Evolutionary conservation across 768 basidiomycete genomes (phyloP), one percentile per base, ranked within the genome.

Genomic region (Psilocybe cyanescens): DNA sequence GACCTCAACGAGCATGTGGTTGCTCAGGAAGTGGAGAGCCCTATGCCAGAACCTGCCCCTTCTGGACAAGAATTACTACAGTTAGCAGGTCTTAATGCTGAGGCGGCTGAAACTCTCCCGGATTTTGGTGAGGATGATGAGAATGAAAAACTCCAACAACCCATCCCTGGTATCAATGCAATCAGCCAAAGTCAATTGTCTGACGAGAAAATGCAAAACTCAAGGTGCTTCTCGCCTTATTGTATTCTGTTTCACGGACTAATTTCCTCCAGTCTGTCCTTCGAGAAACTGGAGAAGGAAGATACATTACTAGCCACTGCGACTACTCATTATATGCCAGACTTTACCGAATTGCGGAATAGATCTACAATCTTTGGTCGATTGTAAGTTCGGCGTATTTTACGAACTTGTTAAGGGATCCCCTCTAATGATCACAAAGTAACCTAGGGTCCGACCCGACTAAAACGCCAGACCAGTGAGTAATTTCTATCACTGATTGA

Each of bases 91-190:
- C 66, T 83, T 17, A 71, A 80, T 53, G 19, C 63, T 8, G 62
- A 71, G 31, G 77, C 71, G 31, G 78, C 71, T 1, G 76, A 80
- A 28, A 70, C 62, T 0, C 79, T 90, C 28, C 75, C 83, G 7
- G 87, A 88, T 63, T 90, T 84, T 63, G 85, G 88, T 50, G 86
- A 86, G n/a, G 79, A 78, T 47, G 45, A 62, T 4, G 57, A 64
- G 30, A 16, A 35, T 31, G 61, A 52, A 57, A 65, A 11, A 53
- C 67, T 63, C 39, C 39, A 30, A 19, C 12, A 4, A 30, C 11
- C 24, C 50, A 17, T 17, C 4, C 17, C 41, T 19, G 47, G 45
- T 17, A 58, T 44, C 33, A 35, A 7, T 35, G 33, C 29, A 19
- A 28, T 11, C 14, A 35, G 19, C 54, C 17, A 12, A 28, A 29